Evolutionary conservation across 2,329 filamentous ascomycete genomes (phyloP).

Genomic region (Sphaceloma murrayae): DNA sequence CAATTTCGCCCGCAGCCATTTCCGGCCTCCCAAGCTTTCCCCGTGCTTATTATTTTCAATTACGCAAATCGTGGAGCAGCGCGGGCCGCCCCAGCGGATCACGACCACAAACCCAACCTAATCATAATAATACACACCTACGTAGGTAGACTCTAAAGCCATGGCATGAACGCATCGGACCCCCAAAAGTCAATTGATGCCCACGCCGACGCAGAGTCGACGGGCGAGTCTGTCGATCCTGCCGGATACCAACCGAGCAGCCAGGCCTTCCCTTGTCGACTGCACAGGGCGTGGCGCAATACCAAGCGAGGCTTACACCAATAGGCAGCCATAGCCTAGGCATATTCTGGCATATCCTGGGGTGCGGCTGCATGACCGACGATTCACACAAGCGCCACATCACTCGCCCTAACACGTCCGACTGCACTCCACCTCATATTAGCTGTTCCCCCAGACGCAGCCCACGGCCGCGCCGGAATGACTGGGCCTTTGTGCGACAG

Average conservation of each 20-base stretch:
- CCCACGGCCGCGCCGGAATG: constrained; percentile 11
- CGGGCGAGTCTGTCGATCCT: too few relatives aligned
- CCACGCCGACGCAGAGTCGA: not conserved
- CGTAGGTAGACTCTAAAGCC: too few relatives aligned
- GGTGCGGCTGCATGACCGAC: constrained; percentile 12
- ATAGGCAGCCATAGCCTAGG: too few relatives aligned
- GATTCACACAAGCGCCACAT: constrained; percentile 10
- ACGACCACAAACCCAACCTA: not conserved
- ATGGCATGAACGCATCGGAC: not conserved
- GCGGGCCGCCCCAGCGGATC: constrained; percentile 5
- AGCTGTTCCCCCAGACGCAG: not conserved
- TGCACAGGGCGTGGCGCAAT: constrained; percentile 11
- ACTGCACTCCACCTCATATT: not conserved
- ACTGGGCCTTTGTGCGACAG: constrained; percentile 9
- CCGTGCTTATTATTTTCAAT: not conserved
- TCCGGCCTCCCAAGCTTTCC: not conserved
- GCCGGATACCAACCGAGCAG: not conserved
- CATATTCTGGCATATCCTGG: constrained; percentile 8
- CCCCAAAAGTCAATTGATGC: not conserved
- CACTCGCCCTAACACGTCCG: not conserved
- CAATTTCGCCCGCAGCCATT: too few relatives aligned
- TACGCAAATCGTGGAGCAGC: not conserved
- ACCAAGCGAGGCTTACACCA: constrained; percentile 10
- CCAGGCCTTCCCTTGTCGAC: constrained; percentile 8
- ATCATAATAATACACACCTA: too few relatives aligned